A percentile compares a stretch with the other conserved stretches of the same genome.
These are phyloP conservation scores for Hypoxylon fragiforme DNA, from an alignment of 495 filamentous ascomycete species.

Conservation along the genomic window DNA sequence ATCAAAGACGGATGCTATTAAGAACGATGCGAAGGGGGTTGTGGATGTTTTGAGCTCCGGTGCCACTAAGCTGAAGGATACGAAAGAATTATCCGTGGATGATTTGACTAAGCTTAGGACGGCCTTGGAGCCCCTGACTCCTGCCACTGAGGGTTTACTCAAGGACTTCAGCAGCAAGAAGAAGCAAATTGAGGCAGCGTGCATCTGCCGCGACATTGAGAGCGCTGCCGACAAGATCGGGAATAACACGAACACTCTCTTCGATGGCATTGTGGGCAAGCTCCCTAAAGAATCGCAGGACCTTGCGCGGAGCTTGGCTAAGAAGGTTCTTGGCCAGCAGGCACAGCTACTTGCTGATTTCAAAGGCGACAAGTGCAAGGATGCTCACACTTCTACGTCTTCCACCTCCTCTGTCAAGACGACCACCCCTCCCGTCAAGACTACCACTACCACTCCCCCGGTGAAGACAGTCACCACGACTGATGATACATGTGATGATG, in stretches of 20 bases:
- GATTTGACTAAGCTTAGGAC: not conserved
- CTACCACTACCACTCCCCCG: not conserved
- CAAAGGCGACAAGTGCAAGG: not conserved
- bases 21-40: conserved; percentile 41
- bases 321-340: not conserved
- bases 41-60: conserved; percentile 5
- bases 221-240: not conserved
- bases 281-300: not conserved
- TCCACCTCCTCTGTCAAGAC: not conserved
- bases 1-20: conserved; percentile 35
- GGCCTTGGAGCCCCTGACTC: not conserved
- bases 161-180: not conserved
- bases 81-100: not conserved
- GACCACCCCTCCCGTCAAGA: not conserved
- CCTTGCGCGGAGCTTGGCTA: not conserved
- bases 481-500: not conserved
- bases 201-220: not conserved
- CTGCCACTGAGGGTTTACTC: not conserved
- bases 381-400: not conserved
- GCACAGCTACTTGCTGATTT: not conserved
- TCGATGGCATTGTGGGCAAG: not conserved
- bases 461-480: not conserved
- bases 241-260: not conserved
- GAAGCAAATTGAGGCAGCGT: not conserved
- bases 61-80: not conserved